Evolutionary conservation across 1,139 yeast species (phyloP), one percentile per base, ranked within the genome.

Genomic region (Yamadazyma epiphylla): DNA sequence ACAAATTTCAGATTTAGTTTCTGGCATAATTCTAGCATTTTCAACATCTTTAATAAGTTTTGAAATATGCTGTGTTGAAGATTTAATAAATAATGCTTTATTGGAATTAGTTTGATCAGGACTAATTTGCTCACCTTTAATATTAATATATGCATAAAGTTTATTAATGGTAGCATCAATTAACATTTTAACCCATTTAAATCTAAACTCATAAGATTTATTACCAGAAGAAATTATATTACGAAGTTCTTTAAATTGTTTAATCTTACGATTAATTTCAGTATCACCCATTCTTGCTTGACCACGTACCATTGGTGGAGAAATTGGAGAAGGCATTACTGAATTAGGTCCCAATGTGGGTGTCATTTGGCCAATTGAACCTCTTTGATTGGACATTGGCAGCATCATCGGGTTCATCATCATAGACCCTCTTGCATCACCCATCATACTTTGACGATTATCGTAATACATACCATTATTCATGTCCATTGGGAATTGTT

Each of bases 181-280:
- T 42, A 69, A 54, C 70, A 63, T 64, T 39, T 64, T 64, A 21
- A 63, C 58, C 75, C 75, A 69, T 42, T 58, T 55, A 30, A 67
- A 51, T 30, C 74, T 50, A 45, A 53, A 67, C 35, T 66, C 73
- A 27, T 58, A 51, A 1, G 70, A 49, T 43, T 69, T 69, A 38
- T 67, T 66, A 13, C 75, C 74, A 2, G 64, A 47, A 3, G 73
- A 64, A 36, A 69, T 69, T 9, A 60, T 40, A 14, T 45, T 39
- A 27, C 75, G 55, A 34, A 69, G 54, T 17, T 46, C 48, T 22
- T 55, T 41, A 38, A 68, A 68, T 27, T 61, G 60, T 22, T 59
- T 58, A 29, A 68, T 58, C 40, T 60, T 63, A 22, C 48, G 50
- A 33, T 46, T 49, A 25, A 63, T 54, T 20, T 47, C 47, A 3